Evolutionary conservation across 306 rosid genomes (phyloP), one percentile per base, ranked within the genome.

Genomic region (Lathyrus tuberosus): DNA sequence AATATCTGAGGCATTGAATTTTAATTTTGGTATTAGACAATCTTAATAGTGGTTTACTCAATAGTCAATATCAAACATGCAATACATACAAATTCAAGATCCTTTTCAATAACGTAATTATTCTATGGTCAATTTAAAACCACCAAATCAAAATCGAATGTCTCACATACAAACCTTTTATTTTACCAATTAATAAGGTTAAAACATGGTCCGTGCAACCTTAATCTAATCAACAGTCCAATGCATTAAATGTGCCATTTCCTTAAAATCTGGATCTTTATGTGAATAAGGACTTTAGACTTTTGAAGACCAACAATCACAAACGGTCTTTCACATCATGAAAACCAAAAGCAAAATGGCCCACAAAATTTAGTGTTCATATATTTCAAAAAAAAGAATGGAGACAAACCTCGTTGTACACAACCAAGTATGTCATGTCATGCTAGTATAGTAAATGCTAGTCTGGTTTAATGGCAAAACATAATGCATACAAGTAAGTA

Each of bases 391-490:
- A 46, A 46, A 18, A 18, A 43, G 7, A 40, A 28, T 31, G 41
- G 33, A 65, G 70, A 73, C 71, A 52, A 64, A 14, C n/a, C 38
- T 38, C 53, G 28, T 24, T 22, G 75, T 71, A 30, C 65, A 58
- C 22, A 76, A 48, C 44, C 63, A 1, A 33, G 15, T 28, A 10
- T 61, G 15, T 67, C 73, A 68, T 61, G 73, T 67, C 73, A 68
- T 61, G 73, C 28, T 74, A 31, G 33, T 15, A n/a, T 67, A 75
- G 16, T 75, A 58, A 75, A 58, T 70, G 67, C 72, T 41, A 13
- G 13, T 48, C 58, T 12, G 78, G 4, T 20, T 65, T 41, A 69
- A 40, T 11, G 52, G 46, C 8, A 38, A 56, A 30, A 22, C n/a
- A 24, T 17, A 48, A 7, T 60, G 44, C 65, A 61, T 28, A 9